These are phyloP conservation scores for Bonia amplexicaulis DNA, from an alignment of 176 grass and related monocot species.

Conservation along the genomic window DNA sequence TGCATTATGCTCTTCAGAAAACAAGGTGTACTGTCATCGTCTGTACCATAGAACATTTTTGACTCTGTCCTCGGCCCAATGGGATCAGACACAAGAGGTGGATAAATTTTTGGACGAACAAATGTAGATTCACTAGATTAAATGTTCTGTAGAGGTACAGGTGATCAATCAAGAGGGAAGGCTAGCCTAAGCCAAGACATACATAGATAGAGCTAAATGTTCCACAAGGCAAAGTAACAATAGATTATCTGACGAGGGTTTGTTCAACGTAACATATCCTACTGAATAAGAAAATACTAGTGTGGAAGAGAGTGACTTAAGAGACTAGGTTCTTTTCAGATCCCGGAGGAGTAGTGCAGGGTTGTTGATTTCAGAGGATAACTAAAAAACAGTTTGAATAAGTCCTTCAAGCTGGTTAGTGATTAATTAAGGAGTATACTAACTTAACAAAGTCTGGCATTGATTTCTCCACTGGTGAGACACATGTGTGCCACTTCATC, in stretches of 20 bases:
- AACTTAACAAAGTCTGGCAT: neutral
- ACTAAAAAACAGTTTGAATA: slow-evolving; percentile 4
- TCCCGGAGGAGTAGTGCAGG: slow-evolving; percentile 13
- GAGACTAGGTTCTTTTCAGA: slow-evolving; percentile 36
- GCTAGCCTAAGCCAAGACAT: neutral
- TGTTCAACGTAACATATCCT: slow-evolving; percentile 19
- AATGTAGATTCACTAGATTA: neutral
- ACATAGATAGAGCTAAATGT: neutral
- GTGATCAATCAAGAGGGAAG: neutral
- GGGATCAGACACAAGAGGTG: neutral
- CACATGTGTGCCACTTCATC: slow-evolving; percentile 10
- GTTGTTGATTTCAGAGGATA: slow-evolving; percentile 26
- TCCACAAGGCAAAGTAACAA: neutral
- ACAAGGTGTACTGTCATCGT: neutral
- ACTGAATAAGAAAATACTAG: slow-evolving; percentile 30
- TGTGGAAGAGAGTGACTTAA: slow-evolving; percentile 1
- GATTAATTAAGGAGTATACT: slow-evolving; percentile 8
- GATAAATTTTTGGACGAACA: neutral
- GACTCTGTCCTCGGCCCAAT: neutral
- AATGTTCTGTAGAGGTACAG: neutral
- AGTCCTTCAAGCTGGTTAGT: slow-evolving; percentile 21
- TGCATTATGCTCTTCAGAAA: neutral
- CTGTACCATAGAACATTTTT: neutral
- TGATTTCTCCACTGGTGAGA: slow-evolving; percentile 5
- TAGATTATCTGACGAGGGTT: slow-evolving; percentile 8